These are phyloP conservation scores for Coniochaeta sp. DNA, from an alignment of 2,329 filamentous ascomycete species.

Conservation along the genomic window DNA sequence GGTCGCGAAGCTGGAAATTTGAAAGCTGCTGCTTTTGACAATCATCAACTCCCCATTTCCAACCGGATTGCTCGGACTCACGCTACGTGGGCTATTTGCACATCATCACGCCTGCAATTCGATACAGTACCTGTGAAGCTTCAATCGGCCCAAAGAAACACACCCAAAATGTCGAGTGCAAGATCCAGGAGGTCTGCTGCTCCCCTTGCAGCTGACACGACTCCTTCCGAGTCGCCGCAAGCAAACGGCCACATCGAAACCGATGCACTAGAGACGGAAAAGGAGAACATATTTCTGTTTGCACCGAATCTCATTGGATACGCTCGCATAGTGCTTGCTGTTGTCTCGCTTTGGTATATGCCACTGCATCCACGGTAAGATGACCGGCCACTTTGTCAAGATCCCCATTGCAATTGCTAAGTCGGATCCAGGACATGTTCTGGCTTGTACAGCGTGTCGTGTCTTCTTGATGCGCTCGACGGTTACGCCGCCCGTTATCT, in stretches of 20 bases:
- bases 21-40: neutral
- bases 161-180: neutral
- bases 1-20: neutral
- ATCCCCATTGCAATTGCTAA: neutral
- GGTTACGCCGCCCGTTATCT: slow-evolving; percentile 85
- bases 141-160: neutral
- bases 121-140: neutral
- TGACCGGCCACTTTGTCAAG: neutral
- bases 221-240: neutral
- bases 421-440: slow-evolving; percentile 57
- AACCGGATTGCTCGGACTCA: neutral
- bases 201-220: neutral
- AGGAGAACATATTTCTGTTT: slow-evolving; percentile 76
- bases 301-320: slow-evolving; percentile 79
- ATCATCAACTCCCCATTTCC: neutral
- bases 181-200: slow-evolving; percentile 19
- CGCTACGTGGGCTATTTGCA: neutral
- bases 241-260: slow-evolving; percentile 30
- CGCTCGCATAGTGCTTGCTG: slow-evolving; percentile 67
- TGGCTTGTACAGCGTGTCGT: slow-evolving; percentile 85
- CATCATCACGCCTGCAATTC: neutral
- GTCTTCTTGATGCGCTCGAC: slow-evolving; percentile 90
- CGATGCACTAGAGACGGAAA: slow-evolving; percentile 23
- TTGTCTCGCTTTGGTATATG: slow-evolving; percentile 98
- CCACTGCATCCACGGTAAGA: slow-evolving; percentile 75